Percentiles rank a stretch among this genome's conserved stretches.
phyloP scores from a whole-genome alignment of 805 yeast genomes.

The Metschnikowia reukaufii region DNA sequence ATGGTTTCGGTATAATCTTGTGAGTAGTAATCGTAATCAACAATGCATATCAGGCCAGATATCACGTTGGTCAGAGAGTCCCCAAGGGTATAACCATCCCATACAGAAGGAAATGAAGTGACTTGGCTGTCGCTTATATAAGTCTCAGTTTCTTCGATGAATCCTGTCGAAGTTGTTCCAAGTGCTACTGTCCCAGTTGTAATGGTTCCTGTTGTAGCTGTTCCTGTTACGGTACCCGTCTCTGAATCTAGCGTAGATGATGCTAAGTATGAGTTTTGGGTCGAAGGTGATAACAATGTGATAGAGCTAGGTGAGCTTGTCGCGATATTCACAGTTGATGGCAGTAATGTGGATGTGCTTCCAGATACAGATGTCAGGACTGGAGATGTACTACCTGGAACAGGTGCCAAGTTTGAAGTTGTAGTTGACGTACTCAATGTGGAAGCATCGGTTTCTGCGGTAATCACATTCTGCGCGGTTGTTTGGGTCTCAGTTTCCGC shows the following conservation, averaged over 20 bases:
- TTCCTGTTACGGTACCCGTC: slow-evolving; percentile 1
- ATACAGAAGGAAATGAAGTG: slow-evolving; percentile 21
- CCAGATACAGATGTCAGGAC: neutral
- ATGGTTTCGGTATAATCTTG: slow-evolving; percentile 32
- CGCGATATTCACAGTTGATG: slow-evolving; percentile 8
- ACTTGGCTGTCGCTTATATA: slow-evolving; percentile 4
- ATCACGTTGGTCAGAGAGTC: slow-evolving; percentile 31
- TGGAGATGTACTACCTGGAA: neutral
- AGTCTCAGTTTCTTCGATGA: slow-evolving; percentile 1
- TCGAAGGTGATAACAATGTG: neutral
- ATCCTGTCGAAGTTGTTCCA: neutral
- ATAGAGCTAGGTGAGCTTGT: slow-evolving; percentile 5
- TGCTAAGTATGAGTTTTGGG: neutral
- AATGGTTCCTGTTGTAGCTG: neutral
- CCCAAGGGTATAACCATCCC: slow-evolving; percentile 36
- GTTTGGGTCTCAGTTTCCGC: neutral
- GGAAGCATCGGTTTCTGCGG: neutral
- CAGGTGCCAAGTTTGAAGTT: neutral
- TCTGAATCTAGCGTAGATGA: neutral
- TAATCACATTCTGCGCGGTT: neutral
- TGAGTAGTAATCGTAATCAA: slow-evolving; percentile 38
- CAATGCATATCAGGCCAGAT: slow-evolving; percentile 33
- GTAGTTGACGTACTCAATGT: slow-evolving; percentile 2
- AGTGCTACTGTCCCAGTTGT: slow-evolving; percentile 5
- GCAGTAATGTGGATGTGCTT: neutral